phyloP scores from a whole-genome alignment of 306 rosid genomes.

The Trifolium fragiferum region DNA sequence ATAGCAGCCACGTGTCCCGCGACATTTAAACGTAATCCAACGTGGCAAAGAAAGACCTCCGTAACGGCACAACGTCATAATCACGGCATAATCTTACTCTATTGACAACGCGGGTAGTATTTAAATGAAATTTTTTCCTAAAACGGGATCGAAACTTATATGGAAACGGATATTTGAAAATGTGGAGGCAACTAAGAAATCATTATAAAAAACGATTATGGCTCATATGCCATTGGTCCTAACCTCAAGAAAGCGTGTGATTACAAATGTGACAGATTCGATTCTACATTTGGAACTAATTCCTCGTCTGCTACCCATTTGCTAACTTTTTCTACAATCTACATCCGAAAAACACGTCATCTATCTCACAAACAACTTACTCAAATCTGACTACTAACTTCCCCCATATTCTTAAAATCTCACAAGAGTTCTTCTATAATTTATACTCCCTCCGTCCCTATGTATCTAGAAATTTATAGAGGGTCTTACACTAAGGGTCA shows the following conservation, averaged over 20 bases:
- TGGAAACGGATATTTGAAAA: conserved; percentile 28
- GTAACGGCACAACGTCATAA: background rate
- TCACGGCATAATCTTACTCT: background rate
- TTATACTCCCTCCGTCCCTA: background rate
- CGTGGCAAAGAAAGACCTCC: background rate
- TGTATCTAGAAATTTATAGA: too few relatives aligned
- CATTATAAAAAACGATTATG: conserved; percentile 15
- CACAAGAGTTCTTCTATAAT: background rate
- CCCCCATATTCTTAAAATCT: background rate
- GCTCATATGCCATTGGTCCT: conserved; percentile 28
- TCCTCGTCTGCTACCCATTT: background rate
- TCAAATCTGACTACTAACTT: conserved; percentile 5
- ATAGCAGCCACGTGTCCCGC: background rate
- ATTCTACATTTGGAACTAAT: conserved; percentile 16
- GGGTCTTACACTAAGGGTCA: too few relatives aligned
- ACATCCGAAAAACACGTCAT: background rate
- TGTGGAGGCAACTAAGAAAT: background rate
- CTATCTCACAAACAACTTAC: background rate
- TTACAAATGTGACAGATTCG: conserved; percentile 22
- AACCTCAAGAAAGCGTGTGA: background rate
- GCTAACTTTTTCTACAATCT: conserved; percentile 10
- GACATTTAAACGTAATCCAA: background rate
- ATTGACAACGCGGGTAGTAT: background rate
- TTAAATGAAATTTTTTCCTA: conserved; percentile 9
- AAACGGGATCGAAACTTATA: background rate